Evolutionary conservation across 768 basidiomycete genomes (phyloP).

Genomic region (Phlebiopsis gigantea): DNA sequence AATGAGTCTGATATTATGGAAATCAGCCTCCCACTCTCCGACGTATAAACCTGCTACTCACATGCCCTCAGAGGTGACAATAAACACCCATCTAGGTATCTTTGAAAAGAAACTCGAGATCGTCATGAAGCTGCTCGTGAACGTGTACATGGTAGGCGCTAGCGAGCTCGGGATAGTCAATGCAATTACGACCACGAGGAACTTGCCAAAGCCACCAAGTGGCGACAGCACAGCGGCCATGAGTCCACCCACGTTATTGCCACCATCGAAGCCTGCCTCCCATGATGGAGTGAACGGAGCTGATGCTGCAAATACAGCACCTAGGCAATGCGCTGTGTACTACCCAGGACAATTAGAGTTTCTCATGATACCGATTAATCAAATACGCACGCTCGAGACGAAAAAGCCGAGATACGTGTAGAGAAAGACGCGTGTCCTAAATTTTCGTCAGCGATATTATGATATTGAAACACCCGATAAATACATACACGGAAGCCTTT

Average conservation of each 20-base stretch:
- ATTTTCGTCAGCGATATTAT: not conserved
- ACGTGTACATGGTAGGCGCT: constrained; percentile 56
- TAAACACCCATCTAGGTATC: constrained; percentile 43
- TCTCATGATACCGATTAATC: not conserved
- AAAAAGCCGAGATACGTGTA: constrained; percentile 45
- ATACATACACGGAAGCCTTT: constrained; percentile 24
- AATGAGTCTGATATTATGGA: constrained; percentile 29
- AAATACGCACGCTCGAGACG: constrained; percentile 33
- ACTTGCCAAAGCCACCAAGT: constrained; percentile 39
- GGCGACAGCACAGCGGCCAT: constrained; percentile 33
- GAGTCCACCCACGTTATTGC: constrained; percentile 37
- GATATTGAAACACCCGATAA: not conserved
- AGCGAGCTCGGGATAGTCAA: constrained; percentile 49
- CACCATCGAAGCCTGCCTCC: constrained; percentile 34
- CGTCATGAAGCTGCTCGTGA: constrained; percentile 41
- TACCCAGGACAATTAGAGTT: no score
- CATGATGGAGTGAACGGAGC: constrained; percentile 34
- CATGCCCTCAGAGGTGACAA: constrained; percentile 40
- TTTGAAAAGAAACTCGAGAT: constrained; percentile 26
- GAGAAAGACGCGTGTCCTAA: constrained; percentile 34
- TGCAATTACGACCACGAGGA: constrained; percentile 45
- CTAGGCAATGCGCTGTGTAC: constrained; percentile 38
- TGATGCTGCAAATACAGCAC: constrained; percentile 40
- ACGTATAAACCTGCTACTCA: constrained; percentile 19
- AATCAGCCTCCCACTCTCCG: not conserved